Conservation (phyloP, 2,329 filamentous ascomycete genomes). For the Blastomyces gilchristii region DNA sequence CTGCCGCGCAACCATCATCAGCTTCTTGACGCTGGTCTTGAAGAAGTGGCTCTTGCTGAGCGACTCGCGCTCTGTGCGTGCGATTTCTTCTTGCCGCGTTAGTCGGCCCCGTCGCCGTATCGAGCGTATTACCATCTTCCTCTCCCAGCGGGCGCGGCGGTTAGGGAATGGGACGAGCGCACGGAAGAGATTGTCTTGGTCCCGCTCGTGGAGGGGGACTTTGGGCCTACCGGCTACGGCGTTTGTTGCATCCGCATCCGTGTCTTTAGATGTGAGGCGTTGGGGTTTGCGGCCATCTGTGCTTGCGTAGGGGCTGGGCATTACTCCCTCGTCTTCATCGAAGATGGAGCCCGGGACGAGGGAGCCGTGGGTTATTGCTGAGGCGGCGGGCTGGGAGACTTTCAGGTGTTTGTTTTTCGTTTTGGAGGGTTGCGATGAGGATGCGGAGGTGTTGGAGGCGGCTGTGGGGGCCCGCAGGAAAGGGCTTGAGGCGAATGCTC, state of each 20-base stretch:
- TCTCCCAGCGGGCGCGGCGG: constrained; percentile 63
- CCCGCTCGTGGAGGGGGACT: constrained; percentile 28
- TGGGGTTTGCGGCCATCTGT: constrained; percentile 15
- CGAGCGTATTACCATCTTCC: constrained; percentile 71
- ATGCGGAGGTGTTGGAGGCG: not conserved
- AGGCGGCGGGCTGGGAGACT: constrained; percentile 15
- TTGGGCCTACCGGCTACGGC: constrained; percentile 10
- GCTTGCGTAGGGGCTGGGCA: constrained; percentile 21
- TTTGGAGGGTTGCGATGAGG: constrained; percentile 1
- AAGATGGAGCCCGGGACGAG: constrained; percentile 34
- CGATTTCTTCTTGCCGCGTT: constrained; percentile 55
- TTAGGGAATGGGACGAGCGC: constrained; percentile 66
- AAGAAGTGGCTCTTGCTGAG: constrained; percentile 58
- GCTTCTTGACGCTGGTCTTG: constrained; percentile 84
- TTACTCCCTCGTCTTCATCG: constrained; percentile 26
- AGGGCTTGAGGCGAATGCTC: constrained; percentile 13
- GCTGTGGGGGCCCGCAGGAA: constrained; percentile 6
- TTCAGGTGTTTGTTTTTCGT: constrained; percentile 20
- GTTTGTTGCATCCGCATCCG: constrained; percentile 11
- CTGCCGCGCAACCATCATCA: constrained; percentile 74
- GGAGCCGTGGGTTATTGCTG: constrained; percentile 23
- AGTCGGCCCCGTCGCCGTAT: constrained; percentile 59
- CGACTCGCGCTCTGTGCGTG: constrained; percentile 52
- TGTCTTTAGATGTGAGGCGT: constrained; percentile 13
- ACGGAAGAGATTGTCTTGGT: constrained; percentile 48